Evolutionary conservation across 345 rosid species (phyloP).

Genomic region (Pistacia atlantica): DNA sequence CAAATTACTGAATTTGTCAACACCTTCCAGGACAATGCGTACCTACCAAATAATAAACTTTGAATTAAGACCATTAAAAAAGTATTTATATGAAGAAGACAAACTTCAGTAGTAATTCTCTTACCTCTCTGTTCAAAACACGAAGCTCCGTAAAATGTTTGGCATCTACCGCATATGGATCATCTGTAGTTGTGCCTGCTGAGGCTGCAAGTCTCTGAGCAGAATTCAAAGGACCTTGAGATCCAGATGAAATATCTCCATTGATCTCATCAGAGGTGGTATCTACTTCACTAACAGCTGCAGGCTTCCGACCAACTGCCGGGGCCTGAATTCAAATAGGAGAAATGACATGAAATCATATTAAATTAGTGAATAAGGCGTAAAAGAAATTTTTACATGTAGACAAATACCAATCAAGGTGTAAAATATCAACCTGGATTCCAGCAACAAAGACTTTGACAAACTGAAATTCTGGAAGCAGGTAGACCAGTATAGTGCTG

Average conservation of each 20-base stretch:
- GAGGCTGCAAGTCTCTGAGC: conserved; percentile 93
- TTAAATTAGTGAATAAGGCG: neutral
- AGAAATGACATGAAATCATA: conserved; percentile 13
- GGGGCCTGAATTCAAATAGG: conserved; percentile 58
- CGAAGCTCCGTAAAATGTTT: conserved; percentile 91
- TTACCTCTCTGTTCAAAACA: conserved; percentile 83
- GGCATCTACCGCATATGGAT: conserved; percentile 88
- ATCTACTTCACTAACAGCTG: conserved; percentile 49
- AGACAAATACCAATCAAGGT: neutral
- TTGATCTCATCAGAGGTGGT: conserved; percentile 52
- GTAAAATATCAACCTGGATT: conserved; percentile 62
- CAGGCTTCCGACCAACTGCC: conserved; percentile 77
- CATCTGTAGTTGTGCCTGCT: conserved; percentile 53
- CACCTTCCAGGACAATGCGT: conserved; percentile 96
- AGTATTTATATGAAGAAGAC: conserved; percentile 11
- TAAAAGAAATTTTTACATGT: neutral
- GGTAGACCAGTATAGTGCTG: conserved; percentile 80
- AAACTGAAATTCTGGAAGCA: conserved; percentile 96
- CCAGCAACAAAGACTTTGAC: conserved; percentile 98
- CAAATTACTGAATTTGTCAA: conserved; percentile 90
- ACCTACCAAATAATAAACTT: conserved; percentile 54
- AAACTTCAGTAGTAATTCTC: conserved; percentile 22
- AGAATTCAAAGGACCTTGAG: conserved; percentile 73
- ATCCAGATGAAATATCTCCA: conserved; percentile 66
- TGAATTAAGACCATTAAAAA: conserved; percentile 23